phyloP scores from a whole-genome alignment of 1,284 basidiomycete species.

The Tausonia pullulans region DNA sequence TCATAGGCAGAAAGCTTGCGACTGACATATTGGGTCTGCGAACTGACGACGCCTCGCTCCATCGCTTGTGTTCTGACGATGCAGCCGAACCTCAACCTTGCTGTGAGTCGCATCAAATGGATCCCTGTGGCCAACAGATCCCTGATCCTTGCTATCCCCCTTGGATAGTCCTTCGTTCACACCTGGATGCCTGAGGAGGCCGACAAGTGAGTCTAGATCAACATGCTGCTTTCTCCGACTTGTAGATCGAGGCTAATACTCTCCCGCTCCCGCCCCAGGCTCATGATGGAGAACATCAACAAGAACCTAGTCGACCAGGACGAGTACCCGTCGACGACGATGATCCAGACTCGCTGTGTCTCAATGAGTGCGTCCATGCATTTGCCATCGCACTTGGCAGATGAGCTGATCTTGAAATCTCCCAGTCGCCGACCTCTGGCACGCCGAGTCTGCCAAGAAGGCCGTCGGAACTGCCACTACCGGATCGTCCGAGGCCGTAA shows the following conservation, averaged over 20 bases:
- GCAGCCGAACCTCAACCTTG: no score
- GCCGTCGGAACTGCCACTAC: constrained; percentile 88
- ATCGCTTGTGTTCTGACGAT: no score
- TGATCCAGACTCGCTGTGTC: not conserved
- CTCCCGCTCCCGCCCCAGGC: not conserved
- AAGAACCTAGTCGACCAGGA: not conserved
- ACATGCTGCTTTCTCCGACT: not conserved
- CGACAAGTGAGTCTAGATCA: not conserved
- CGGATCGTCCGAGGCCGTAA: constrained; percentile 67
- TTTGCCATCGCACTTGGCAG: not conserved
- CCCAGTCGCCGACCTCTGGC: constrained; percentile 76
- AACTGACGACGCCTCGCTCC: no score
- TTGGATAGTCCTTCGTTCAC: not conserved
- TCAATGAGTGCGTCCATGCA: not conserved
- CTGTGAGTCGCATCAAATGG: no score
- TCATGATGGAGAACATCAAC: not conserved
- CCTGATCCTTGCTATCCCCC: not conserved
- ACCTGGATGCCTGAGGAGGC: constrained; percentile 1
- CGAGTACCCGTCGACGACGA: constrained; percentile 2
- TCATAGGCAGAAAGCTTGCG: no score
- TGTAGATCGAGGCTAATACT: not conserved
- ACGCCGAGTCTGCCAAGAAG: constrained; percentile 49
- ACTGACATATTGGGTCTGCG: no score
- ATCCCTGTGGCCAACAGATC: not conserved
- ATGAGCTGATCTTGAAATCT: not conserved